Conservation (phyloP, 1,284 basidiomycete genomes). For the Schizophyllum amplum region DNA sequence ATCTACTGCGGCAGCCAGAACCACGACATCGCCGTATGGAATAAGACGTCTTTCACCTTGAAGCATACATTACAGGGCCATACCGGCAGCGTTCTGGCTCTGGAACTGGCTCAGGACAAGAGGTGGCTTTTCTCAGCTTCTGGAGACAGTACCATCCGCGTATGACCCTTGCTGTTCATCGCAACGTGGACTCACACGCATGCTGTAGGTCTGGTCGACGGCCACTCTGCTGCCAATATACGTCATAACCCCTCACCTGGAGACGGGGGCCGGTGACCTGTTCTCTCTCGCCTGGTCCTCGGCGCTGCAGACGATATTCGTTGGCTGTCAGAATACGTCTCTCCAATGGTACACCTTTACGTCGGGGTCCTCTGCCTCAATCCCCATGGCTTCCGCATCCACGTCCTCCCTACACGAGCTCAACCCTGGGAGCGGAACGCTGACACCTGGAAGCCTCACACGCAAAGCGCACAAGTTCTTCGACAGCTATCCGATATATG, state of each 20-base stretch:
- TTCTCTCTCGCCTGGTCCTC: conserved; percentile 83
- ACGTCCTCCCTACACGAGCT: not conserved
- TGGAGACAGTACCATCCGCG: conserved; percentile 80
- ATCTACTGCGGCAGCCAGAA: conserved; percentile 85
- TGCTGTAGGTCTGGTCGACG: conserved; percentile 76
- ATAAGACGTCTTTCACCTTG: conserved; percentile 60
- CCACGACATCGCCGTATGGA: conserved; percentile 79
- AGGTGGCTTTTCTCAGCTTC: conserved; percentile 85
- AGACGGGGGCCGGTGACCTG: conserved; percentile 83
- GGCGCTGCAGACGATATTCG: conserved; percentile 64
- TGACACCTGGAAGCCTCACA: conserved; percentile 32
- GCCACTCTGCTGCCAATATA: conserved; percentile 64
- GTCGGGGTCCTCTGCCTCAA: conserved; percentile 9
- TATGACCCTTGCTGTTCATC: conserved; percentile 24
- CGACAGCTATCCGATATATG: conserved; percentile 68
- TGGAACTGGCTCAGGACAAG: conserved; percentile 71
- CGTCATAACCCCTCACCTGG: conserved; percentile 76
- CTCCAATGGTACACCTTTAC: conserved; percentile 77
- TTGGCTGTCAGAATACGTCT: conserved; percentile 88
- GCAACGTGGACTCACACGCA: not conserved
- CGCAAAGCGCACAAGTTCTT: conserved; percentile 74
- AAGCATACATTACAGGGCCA: conserved; percentile 79
- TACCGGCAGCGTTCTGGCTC: conserved; percentile 75
- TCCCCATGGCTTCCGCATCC: not conserved
- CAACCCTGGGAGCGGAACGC: conserved; percentile 30